phyloP scores from a whole-genome alignment of 1,284 basidiomycete genomes.

The Naganishia liquefaciens region DNA sequence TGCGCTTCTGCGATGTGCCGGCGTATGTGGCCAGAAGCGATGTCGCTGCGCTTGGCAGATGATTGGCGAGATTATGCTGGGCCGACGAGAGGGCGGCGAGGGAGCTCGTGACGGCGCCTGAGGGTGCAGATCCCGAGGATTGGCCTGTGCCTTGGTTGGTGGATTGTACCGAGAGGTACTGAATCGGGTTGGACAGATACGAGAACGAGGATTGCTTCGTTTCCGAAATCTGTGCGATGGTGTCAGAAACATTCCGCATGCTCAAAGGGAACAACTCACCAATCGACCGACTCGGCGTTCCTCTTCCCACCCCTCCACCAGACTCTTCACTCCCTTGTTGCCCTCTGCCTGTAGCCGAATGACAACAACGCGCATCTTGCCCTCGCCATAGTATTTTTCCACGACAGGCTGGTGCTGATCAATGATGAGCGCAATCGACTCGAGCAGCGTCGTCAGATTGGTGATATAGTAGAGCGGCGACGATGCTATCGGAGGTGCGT shows the following conservation, averaged over 20 bases:
- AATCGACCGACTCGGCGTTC: constrained; percentile 62
- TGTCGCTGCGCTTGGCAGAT: constrained; percentile 47
- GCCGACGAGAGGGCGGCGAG: constrained; percentile 46
- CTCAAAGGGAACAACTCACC: constrained; percentile 36
- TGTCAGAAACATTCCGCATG: background rate
- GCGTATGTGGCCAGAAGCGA: constrained; percentile 50
- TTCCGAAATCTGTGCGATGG: constrained; percentile 48
- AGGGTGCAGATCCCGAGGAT: constrained; percentile 39
- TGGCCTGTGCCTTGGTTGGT: constrained; percentile 31
- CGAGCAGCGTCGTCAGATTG: constrained; percentile 83
- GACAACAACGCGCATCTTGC: constrained; percentile 81
- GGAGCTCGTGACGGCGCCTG: constrained; percentile 34
- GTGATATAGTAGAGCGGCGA: constrained; percentile 87
- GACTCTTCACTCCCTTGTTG: constrained; percentile 73
- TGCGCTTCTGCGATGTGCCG: constrained; percentile 38
- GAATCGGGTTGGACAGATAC: constrained; percentile 39
- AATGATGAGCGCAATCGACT: constrained; percentile 91
- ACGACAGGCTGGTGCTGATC: constrained; percentile 97
- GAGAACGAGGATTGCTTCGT: constrained; percentile 50
- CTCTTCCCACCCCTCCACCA: constrained; percentile 86
- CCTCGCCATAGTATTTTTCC: constrained; percentile 90
- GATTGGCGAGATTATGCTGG: constrained; percentile 53
- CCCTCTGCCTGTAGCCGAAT: constrained; percentile 78
- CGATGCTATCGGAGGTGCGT: constrained; percentile 65
- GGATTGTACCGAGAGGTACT: constrained; percentile 37